Evolutionary conservation across 2,329 filamentous ascomycete genomes (phyloP).

Genomic region (Lasiodiplodia sp.): DNA sequence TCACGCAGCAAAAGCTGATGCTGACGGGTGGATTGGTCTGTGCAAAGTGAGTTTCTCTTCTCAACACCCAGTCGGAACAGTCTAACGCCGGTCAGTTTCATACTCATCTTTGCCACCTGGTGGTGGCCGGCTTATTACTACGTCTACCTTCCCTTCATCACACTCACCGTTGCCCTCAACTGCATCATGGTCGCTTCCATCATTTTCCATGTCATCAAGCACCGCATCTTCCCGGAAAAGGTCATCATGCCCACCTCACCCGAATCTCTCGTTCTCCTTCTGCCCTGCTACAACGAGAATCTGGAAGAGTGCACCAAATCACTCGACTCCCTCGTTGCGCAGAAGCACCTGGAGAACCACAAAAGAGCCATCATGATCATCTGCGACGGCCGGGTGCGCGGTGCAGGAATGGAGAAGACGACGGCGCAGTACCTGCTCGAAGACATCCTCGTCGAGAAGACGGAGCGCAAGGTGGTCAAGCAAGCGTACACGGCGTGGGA

Average conservation of each 20-base stretch:
- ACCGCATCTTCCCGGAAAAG: conserved; percentile 44
- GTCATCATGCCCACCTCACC: conserved; percentile 38
- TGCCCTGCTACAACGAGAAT: conserved; percentile 61
- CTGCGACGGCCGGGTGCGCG: conserved; percentile 57
- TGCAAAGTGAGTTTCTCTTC: conserved; percentile 26
- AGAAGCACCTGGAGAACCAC: conserved; percentile 53
- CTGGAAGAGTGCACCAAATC: conserved; percentile 53
- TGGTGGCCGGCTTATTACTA: conserved; percentile 45
- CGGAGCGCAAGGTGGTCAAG: conserved; percentile 36
- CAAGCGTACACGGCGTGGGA: conserved; percentile 53
- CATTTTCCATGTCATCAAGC: conserved; percentile 30
- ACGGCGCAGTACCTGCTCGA: conserved; percentile 57
- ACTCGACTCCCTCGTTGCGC: conserved; percentile 55
- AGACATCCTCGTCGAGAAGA: conserved; percentile 53
- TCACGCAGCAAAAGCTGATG: conserved; percentile 9
- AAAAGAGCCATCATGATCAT: conserved; percentile 56
- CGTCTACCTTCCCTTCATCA: conserved; percentile 54
- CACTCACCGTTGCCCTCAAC: conserved; percentile 43
- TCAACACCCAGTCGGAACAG: no score
- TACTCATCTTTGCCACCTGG: conserved; percentile 32
- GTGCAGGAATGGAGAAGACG: conserved; percentile 57
- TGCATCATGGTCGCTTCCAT: conserved; percentile 57
- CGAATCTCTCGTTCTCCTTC: conserved; percentile 55
- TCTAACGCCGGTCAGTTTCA: conserved; percentile 26
- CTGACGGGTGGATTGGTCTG: not conserved